Evolutionary conservation across 192 early-diverging fungal genomes (phyloP), one percentile per base, ranked within the genome.

Genomic region (Gigaspora rosea): DNA sequence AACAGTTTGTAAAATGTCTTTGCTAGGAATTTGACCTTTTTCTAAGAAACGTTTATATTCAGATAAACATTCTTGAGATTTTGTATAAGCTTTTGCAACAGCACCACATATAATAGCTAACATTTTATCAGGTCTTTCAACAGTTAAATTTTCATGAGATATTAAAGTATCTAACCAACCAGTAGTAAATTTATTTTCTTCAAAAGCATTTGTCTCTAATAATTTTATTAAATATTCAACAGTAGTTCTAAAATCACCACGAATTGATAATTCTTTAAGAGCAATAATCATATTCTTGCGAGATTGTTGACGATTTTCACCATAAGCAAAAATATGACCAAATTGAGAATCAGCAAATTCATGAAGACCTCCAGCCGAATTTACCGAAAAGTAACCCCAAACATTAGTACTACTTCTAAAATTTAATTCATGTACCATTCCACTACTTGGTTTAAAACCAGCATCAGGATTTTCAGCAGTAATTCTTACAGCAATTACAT

Each of bases 261-360:
- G 94, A 80, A 98, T 98, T 46, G 96, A 97, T 20, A 99, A 87
- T 85, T 99, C 97, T 86, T 98, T 99, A 46, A 99, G 83, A 36
- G 97, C 97, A 72, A 99, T 92, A 16, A 99, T 93, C 90, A 99
- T 94, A 81, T 97, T 96, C 87, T 97, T 95, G 12, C 97, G 86
- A 51, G 96, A 90, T 77, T 95, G 92, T 77, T 95, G 93, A 79
- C 97, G 90, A 79, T 95, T 95, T 64, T 94, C 93, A 57, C 97
- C 97, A 79, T 97, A 99, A 12, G 96, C 91, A 78, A 99, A 99
- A 72, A 99, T 94, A 85, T 99, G 97, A 48, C 97, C 97, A 79
- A 99, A 99, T 85, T 99, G 97, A 35, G 95, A 96, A 81, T 99
- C 97, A n/a, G 97, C 97, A 87, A 93, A 99, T 82, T 99, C 97